Evolutionary conservation across 208 protist genomes (phyloP).

Genomic region (Trypanosomatidae sp.): DNA sequence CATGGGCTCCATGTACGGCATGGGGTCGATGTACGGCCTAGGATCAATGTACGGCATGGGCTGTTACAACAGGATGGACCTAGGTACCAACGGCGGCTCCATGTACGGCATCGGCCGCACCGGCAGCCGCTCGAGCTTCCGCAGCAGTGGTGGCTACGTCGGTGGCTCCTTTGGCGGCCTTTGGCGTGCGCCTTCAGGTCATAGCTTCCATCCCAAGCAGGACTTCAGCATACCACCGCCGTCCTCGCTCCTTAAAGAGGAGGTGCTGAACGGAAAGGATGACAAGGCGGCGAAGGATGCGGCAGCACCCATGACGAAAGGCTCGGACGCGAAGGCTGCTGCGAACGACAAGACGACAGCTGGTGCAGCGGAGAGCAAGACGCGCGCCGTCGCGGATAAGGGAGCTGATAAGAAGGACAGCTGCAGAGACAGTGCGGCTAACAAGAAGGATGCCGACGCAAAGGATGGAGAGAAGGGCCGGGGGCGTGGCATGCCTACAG

Average conservation of each 20-base stretch:
- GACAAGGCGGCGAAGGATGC: constrained; percentile 15
- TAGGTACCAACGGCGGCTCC: constrained; percentile 15
- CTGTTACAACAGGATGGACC: constrained; percentile 12
- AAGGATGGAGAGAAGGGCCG: constrained; percentile 4
- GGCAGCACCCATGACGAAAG: neutral
- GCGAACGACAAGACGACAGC: neutral
- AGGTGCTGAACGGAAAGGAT: constrained; percentile 5
- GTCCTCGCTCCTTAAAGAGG: constrained; percentile 21
- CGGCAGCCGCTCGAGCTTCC: constrained; percentile 18
- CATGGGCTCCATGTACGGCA: constrained; percentile 21
- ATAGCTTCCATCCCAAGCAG: constrained; percentile 14
- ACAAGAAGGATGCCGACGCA: neutral
- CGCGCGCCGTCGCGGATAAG: constrained; percentile 7
- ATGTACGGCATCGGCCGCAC: constrained; percentile 41
- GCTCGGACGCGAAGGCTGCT: neutral
- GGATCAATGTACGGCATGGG: neutral
- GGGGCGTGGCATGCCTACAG: constrained; percentile 2
- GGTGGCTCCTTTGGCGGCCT: constrained; percentile 40
- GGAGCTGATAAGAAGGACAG: constrained; percentile 1
- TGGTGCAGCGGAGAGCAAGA: constrained; percentile 4
- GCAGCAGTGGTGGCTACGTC: constrained; percentile 30
- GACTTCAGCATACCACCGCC: constrained; percentile 33
- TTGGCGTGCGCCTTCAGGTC: constrained; percentile 31
- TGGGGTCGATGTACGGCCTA: constrained; percentile 19
- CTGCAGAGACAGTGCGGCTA: constrained; percentile 11